Base-by-base conservation (phyloP, 164 flowering plant genomes). In the Euptelea pleiosperma region DNA sequence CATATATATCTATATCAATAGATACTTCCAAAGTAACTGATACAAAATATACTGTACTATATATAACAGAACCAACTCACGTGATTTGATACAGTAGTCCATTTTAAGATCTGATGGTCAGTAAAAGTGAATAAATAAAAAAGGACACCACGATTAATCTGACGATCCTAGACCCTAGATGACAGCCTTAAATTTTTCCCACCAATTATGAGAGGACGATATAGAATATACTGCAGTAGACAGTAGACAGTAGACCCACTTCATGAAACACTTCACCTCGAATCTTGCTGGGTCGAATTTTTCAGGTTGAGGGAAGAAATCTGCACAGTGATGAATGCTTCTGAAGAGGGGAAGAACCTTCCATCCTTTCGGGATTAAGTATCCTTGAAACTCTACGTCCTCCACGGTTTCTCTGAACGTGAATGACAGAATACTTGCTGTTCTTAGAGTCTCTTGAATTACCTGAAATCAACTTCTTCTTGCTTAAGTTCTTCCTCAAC, bases 341-440 rank as follows among this genome's bases (percentile, higher is more conserved):
- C 98, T 74, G 66, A 92, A 92, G 55, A 92, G 89, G 3, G 98
- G 98, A 36, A 92, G 84, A 57, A 91, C 96, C 68, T 91, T 91
- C 98, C 98, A 91, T 9, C 98, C 98, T 69, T 73, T 87, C 0
- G 96, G 98, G 43, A 91, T 89, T 3, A 83, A 7, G 57, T 74
- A 92, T 25, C 98, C 98, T 65, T 86, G 75, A 47, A 82, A 75
- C 60, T 91, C 98, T 1, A 91, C 86, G 55, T 88, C 96, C 59
- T 86, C 67, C 0, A 88, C 90, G 1, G 96, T 94, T 73, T 91
- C 98, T 74, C 98, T 84, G 70, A 84, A 88, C 19, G 96, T 83
- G 66, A 91, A 91, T 1, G 96, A 88, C 15, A 91, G 58, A 52
- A 91, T 75, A 50, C 86, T 84, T 37, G 96, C 91, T 11, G 53